Conservation (phyloP, 192 early-diverging fungal genomes). For the Pilobolus umbonatus region DNA sequence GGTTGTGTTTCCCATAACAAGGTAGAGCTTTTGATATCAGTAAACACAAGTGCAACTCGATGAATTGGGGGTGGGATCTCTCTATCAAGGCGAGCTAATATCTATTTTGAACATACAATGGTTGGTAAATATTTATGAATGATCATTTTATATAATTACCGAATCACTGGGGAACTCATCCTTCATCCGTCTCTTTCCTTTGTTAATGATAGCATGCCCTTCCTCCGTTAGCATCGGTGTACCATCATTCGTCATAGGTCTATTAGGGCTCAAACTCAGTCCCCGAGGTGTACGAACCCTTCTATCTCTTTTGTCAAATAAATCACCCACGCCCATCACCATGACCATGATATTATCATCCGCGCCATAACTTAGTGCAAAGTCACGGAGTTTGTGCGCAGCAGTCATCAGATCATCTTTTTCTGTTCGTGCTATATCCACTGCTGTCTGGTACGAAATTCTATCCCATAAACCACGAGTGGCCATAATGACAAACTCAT, state of each 20-base stretch:
- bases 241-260: slow-evolving; percentile 13
- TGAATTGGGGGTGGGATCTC: slow-evolving; percentile 83
- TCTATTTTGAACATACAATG: slow-evolving; percentile 27
- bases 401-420: slow-evolving; percentile 68
- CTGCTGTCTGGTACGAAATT: slow-evolving; percentile 74
- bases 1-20: slow-evolving; percentile 86
- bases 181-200: slow-evolving; percentile 36
- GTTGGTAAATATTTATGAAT: not conserved
- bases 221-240: slow-evolving; percentile 4
- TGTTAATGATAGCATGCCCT: slow-evolving; percentile 13
- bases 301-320: slow-evolving; percentile 50
- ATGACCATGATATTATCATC: slow-evolving; percentile 80
- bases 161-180: slow-evolving; percentile 47
- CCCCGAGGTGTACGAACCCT: slow-evolving; percentile 33
- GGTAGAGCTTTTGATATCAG: slow-evolving; percentile 93
- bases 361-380: slow-evolving; percentile 77
- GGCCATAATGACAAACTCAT: slow-evolving; percentile 77
- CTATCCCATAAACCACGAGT: slow-evolving; percentile 71
- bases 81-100: slow-evolving; percentile 56
- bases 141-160: slow-evolving; percentile 12
- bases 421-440: slow-evolving; percentile 82
- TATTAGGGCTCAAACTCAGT: slow-evolving; percentile 33
- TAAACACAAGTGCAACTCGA: slow-evolving; percentile 84
- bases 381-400: slow-evolving; percentile 79
- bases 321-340: slow-evolving; percentile 78